Percentiles rank a stretch among this genome's conserved stretches.
These are phyloP conservation scores for Russula emetica DNA, from an alignment of 768 basidiomycete genomes.

Conservation along the genomic window DNA sequence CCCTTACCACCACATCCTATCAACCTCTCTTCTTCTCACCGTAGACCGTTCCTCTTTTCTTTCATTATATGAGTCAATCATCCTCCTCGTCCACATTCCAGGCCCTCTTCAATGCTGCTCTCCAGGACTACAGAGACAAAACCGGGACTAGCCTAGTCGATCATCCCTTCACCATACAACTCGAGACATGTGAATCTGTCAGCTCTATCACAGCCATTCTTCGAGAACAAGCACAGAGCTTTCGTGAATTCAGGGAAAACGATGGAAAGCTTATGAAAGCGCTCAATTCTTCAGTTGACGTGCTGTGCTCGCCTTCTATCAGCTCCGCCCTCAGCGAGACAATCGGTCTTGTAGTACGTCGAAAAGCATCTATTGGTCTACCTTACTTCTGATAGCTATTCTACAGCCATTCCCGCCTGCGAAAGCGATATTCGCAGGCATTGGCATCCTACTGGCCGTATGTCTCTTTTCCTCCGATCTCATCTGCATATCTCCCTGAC, in stretches of 20 bases:
- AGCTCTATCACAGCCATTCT: neutral
- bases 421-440: neutral
- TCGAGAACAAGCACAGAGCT: neutral
- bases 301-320: neutral
- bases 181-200: neutral
- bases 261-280: neutral
- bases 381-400: too few relatives aligned
- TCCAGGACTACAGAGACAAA: neutral
- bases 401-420: slow-evolving; percentile 3
- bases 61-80: too few relatives aligned
- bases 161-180: neutral
- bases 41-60: too few relatives aligned
- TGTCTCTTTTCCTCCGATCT: neutral
- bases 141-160: neutral
- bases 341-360: neutral
- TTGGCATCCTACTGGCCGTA: neutral
- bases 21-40: too few relatives aligned
- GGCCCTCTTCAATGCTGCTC: neutral
- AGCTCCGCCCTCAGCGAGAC: neutral
- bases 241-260: neutral
- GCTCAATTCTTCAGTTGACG: neutral
- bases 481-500: neutral
- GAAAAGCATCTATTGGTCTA: neutral
- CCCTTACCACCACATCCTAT: too few relatives aligned
- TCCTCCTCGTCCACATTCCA: too few relatives aligned